Evolutionary conservation across 257 asterid genomes (phyloP).

Genomic region (Nicotiana benthamiana): DNA sequence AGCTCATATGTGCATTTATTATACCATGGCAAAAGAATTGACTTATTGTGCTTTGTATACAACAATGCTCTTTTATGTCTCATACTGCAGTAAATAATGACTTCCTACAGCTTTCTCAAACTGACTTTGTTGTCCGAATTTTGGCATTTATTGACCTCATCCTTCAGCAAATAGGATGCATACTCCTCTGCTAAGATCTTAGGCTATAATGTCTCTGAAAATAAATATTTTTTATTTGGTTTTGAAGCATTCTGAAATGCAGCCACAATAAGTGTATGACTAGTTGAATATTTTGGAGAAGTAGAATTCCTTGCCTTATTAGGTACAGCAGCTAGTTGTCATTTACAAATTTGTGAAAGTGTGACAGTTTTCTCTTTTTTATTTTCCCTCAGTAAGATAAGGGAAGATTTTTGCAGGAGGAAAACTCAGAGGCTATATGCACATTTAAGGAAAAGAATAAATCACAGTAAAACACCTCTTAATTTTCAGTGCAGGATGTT

Average conservation of each 20-base stretch:
- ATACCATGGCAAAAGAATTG: neutral
- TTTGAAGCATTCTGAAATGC: neutral
- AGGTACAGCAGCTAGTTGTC: constrained; percentile 11
- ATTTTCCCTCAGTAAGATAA: neutral
- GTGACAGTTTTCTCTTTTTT: neutral
- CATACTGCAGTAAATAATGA: neutral
- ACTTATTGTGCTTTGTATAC: neutral
- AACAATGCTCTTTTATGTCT: neutral
- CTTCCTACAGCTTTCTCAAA: neutral
- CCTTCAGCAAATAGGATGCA: constrained; percentile 8
- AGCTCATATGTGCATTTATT: neutral
- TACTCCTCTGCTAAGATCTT: constrained; percentile 11
- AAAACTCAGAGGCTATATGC: neutral
- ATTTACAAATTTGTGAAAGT: constrained; percentile 11
- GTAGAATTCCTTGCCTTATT: neutral
- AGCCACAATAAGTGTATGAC: neutral
- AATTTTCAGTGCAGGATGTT: constrained; percentile 45
- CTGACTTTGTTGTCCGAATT: neutral
- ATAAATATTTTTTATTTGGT: neutral
- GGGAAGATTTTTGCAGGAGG: constrained; percentile 5
- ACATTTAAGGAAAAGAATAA: constrained; percentile 7
- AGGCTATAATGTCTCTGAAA: constrained; percentile 9
- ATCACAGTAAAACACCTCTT: constrained; percentile 13
- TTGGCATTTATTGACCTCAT: constrained; percentile 11
- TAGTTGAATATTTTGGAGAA: neutral